These are phyloP conservation scores for Malbranchea zuffiana DNA, from an alignment of 2,329 filamentous ascomycete genomes.

Conservation along the genomic window DNA sequence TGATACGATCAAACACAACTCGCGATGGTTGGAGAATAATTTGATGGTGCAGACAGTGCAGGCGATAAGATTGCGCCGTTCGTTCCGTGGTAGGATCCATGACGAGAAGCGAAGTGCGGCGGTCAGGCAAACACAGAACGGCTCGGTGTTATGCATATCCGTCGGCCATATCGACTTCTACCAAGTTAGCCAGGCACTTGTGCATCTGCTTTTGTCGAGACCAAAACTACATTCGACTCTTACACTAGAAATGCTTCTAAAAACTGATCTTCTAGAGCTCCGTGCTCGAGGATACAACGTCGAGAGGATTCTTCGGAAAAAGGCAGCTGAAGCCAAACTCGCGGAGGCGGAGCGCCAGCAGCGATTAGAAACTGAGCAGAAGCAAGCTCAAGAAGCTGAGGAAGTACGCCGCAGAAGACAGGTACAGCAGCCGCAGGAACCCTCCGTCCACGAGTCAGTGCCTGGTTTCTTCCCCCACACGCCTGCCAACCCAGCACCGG, in stretches of 20 bases:
- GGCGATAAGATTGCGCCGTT: conserved; percentile 64
- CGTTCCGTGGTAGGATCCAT: conserved; percentile 60
- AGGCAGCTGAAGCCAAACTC: conserved; percentile 76
- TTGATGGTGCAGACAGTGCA: conserved; percentile 67
- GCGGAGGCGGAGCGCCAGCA: conserved; percentile 72
- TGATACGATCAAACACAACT: conserved; percentile 74
- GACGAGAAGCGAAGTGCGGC: conserved; percentile 67
- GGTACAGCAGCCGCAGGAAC: conserved; percentile 20
- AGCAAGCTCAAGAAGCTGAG: conserved; percentile 50
- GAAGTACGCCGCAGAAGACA: conserved; percentile 37
- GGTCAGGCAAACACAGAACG: conserved; percentile 44
- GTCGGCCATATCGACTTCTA: conserved; percentile 68
- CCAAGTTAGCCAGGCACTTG: conserved; percentile 80
- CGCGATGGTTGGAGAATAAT: conserved; percentile 82
- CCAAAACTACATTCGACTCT: conserved; percentile 83
- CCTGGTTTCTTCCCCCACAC: conserved; percentile 64
- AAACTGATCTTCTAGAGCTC: conserved; percentile 69
- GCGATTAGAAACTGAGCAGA: conserved; percentile 58
- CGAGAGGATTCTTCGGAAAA: conserved; percentile 78
- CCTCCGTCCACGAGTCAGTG: conserved; percentile 41
- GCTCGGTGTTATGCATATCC: conserved; percentile 60
- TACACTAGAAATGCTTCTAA: conserved; percentile 83
- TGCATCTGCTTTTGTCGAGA: conserved; percentile 65
- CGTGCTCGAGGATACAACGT: conserved; percentile 91
- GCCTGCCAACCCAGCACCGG: conserved; percentile 31